Evolutionary conservation across 2,329 filamentous ascomycete genomes (phyloP), one percentile per base, ranked within the genome.

Genomic region (Trichoderma atrobrunneum): DNA sequence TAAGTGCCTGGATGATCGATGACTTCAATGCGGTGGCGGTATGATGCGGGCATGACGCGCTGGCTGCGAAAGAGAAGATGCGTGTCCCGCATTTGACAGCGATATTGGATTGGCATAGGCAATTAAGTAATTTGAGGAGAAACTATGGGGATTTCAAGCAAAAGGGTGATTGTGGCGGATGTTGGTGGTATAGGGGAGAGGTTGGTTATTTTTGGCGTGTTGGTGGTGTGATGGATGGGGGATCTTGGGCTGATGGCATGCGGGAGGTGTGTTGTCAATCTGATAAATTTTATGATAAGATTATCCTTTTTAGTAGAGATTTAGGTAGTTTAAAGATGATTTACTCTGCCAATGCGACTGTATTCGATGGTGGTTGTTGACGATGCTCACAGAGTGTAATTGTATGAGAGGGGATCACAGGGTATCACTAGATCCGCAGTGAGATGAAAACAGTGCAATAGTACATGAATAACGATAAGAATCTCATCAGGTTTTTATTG

Each of bases 1-100:
- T 21, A 32, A 21, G 48, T 32, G 30, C 60, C 48, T 32, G 26
- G 16, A 61, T 26, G 21, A 39, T 66, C 61, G 61, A 73, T 72
- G 66, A 60, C 54, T 71, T 64, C 48, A 65, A 30, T 36, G 32
- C 8, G 26, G 48, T 51, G 34, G 36, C 34, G 48, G 34, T 65
- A 65, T 71, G 68, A 73, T 73, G 72, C 65, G 34, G 54, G 34
- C 67, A 71, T 71, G 72, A 73, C 71, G 71, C 60, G 11, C 48
- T 59, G n/a, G 59, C 36, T 60, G 26, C 28, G 36, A 28, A 26
- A 12, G 28, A 18, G 43, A 54, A 16, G 16, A 16, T 34, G 54
- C 32, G 64, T 2, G 65, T 39, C 54, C 65, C 65, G 54, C 65
- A 68, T 59, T 59, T 59, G 56, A 32, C 54, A 32, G 36, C 26